Percentiles rank a stretch among this genome's conserved stretches.
Conservation (phyloP, 805 yeast species). For the Candida tammaniensis region DNA sequence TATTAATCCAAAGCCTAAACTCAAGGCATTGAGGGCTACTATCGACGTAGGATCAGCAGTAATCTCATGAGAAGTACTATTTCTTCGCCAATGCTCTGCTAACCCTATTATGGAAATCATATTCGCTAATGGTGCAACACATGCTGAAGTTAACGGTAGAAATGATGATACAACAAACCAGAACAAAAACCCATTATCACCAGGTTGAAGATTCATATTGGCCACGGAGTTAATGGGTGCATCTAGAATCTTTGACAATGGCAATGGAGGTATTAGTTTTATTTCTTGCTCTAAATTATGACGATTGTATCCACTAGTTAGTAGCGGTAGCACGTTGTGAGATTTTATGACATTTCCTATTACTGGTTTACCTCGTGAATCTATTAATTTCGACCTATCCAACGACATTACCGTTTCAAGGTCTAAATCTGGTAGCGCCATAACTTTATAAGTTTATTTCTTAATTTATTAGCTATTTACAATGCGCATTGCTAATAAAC, state of each 20-base stretch:
- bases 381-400: conserved; percentile 5
- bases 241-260: conserved; percentile 27
- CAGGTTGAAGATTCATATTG: conserved; percentile 33
- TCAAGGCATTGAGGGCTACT: conserved; percentile 56
- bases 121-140: conserved; percentile 76
- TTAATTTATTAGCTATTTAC: background rate
- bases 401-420: background rate
- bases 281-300: conserved; percentile 13
- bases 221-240: conserved; percentile 32
- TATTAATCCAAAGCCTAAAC: conserved; percentile 60
- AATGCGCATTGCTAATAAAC: background rate
- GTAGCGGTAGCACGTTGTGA: conserved; percentile 4
- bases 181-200: conserved; percentile 30
- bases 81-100: conserved; percentile 62
- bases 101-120: conserved; percentile 70
- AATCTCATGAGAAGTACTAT: conserved; percentile 18
- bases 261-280: conserved; percentile 18
- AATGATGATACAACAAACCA: conserved; percentile 71
- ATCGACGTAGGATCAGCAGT: conserved; percentile 42
- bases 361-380: conserved; percentile 5
- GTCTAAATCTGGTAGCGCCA: background rate
- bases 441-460: conserved; percentile 2
- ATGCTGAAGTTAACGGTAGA: conserved; percentile 74
- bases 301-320: conserved; percentile 9
- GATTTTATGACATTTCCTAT: conserved; percentile 5